Evolutionary conservation across 768 basidiomycete species (phyloP).

Genomic region (Botryobasidium botryosum): DNA sequence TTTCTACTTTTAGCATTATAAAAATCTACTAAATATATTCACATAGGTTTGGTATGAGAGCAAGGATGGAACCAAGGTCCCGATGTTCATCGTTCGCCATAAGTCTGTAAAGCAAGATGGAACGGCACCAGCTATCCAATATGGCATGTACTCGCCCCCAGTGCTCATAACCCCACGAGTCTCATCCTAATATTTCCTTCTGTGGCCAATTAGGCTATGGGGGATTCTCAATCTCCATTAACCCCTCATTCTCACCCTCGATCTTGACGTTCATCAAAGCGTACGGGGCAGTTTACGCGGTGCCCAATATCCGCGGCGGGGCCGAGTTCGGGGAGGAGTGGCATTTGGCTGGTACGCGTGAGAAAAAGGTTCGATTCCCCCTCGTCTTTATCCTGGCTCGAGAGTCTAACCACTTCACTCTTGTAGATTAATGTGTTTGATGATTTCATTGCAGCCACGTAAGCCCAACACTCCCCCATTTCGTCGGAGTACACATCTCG

Average conservation of each 20-base stretch:
- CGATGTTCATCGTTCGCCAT: slow-evolving; percentile 74
- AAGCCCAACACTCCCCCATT: slow-evolving; percentile 16
- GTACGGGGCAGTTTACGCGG: slow-evolving; percentile 50
- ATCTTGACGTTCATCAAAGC: slow-evolving; percentile 57
- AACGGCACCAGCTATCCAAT: slow-evolving; percentile 60
- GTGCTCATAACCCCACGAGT: too few species aligned
- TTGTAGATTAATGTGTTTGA: slow-evolving; percentile 62
- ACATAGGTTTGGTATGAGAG: slow-evolving; percentile 61
- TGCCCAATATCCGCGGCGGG: slow-evolving; percentile 37
- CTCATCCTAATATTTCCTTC: neutral
- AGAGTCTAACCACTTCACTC: slow-evolving; percentile 2
- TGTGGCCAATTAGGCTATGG: slow-evolving; percentile 48
- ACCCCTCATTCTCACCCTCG: slow-evolving; percentile 52
- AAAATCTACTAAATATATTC: neutral
- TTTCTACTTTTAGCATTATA: slow-evolving; percentile 15
- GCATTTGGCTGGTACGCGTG: slow-evolving; percentile 55
- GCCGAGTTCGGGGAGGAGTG: slow-evolving; percentile 74
- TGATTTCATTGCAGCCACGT: slow-evolving; percentile 74
- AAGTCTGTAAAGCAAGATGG: slow-evolving; percentile 54
- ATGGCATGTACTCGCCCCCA: slow-evolving; percentile 39
- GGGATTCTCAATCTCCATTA: slow-evolving; percentile 58
- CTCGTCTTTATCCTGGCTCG: neutral
- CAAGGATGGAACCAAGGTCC: slow-evolving; percentile 65
- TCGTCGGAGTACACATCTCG: neutral
- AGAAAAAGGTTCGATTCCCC: slow-evolving; percentile 33